Evolutionary conservation across 164 flowering plant species (phyloP).

Genomic region (Hamamelis virginiana): DNA sequence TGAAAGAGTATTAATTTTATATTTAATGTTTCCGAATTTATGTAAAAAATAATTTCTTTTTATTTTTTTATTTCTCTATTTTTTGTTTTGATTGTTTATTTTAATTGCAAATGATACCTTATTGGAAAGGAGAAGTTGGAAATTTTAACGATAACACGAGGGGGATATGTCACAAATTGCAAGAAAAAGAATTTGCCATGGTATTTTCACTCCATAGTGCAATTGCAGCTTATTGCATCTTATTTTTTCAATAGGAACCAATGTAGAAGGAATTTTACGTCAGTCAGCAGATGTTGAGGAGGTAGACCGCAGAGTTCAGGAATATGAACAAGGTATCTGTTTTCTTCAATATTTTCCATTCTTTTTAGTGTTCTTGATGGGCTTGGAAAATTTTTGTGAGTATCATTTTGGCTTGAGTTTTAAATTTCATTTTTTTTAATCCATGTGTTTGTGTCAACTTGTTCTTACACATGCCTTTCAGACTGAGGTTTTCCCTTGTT

Average conservation of each 20-base stretch:
- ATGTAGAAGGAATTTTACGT: conserved; percentile 93
- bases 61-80: background rate
- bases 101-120: background rate
- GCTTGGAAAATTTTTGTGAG: background rate
- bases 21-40: too few relatives aligned
- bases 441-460: background rate
- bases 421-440: background rate
- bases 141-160: too few relatives aligned
- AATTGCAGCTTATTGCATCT: background rate
- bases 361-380: conserved; percentile 1
- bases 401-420: background rate
- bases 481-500: conserved; percentile 8
- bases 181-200: background rate
- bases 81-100: background rate
- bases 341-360: background rate
- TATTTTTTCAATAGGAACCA: conserved; percentile 51
- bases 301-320: conserved; percentile 91
- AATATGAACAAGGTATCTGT: conserved; percentile 88
- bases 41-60: too few relatives aligned
- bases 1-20: too few relatives aligned
- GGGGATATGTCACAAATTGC: background rate
- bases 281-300: conserved; percentile 99
- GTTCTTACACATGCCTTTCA: background rate
- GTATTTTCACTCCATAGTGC: background rate
- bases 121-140: background rate